Evolutionary conservation across 1,284 basidiomycete genomes (phyloP), one percentile per base, ranked within the genome.

Genomic region (Athelia sp.): DNA sequence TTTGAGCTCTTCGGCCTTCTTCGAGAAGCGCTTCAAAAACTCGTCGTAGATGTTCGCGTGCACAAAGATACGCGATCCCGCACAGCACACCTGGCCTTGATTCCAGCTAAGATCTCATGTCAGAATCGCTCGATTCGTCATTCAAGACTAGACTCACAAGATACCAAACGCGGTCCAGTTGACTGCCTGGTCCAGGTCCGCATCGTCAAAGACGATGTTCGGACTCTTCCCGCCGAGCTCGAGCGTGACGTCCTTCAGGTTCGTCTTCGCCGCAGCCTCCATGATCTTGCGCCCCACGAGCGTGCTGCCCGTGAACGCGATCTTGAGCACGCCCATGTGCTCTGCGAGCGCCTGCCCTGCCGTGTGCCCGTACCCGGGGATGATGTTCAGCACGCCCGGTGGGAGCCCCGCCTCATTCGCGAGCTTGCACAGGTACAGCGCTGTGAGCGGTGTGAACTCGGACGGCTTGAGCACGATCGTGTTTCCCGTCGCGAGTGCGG

Each of bases 171-270:
- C 74, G 18, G 91, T 76, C 89, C 91, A 96, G 54, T 81, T 75
- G 43, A 93, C 81, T 24, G 92, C 89, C 63, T 87, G 78, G 1
- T 91, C 87, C 47, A 96, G 56, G 59, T 87, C 77, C 0, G 84
- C 83, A 57, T 89, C 86, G 52, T 88, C 67, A 53, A 82, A 87
- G 53, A 89, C 73, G 62, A 88, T 79, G 62, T 84, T 90, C 19
- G 93, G 90, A 52, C 84, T 87, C 78, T 97, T 98, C 32, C 94
- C 93, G 34, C 94, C 94, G 45, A 98, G 80, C 71, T 98, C 94
- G 58, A 97, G 82, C 3, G 92, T 93, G 46, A 96, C 87, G 46
- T 80, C 82, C 75, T 96, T 96, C 59, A 98, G 67, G 66, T 97
- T 95, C 44, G 78, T 85, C 69, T 85, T 82, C 3, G 92, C 84